A percentile compares a stretch with the other conserved stretches of the same genome.
Evolutionary conservation across 805 yeast species (phyloP).

Genomic region (Lipomyces starkeyi): DNA sequence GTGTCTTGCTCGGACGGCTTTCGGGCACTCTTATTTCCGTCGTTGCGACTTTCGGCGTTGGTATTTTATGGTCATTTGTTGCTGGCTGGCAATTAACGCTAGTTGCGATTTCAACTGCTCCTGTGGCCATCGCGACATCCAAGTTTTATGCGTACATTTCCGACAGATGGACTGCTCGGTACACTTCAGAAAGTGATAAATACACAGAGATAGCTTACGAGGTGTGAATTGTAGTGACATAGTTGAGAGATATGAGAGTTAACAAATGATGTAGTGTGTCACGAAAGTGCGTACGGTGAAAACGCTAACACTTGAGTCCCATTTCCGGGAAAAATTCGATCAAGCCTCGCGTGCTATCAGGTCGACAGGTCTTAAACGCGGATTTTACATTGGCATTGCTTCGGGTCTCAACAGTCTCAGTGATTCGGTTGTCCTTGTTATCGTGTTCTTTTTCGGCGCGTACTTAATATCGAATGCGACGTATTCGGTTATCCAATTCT

Average conservation of each 20-base stretch:
- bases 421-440: slow-evolving; percentile 57
- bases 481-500: slow-evolving; percentile 62
- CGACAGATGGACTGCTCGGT: slow-evolving; percentile 61
- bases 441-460: slow-evolving; percentile 81
- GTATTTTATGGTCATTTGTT: slow-evolving; percentile 76
- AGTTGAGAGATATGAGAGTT: not conserved
- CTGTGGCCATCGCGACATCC: slow-evolving; percentile 62
- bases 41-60: slow-evolving; percentile 59
- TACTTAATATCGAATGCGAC: slow-evolving; percentile 63
- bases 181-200: slow-evolving; percentile 61
- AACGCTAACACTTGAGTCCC: slow-evolving; percentile 57
- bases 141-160: slow-evolving; percentile 58
- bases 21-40: slow-evolving; percentile 61
- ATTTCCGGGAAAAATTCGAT: slow-evolving; percentile 54
- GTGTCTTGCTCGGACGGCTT: slow-evolving; percentile 68
- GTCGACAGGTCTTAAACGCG: slow-evolving; percentile 39
- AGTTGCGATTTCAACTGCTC: slow-evolving; percentile 79
- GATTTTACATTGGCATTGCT: slow-evolving; percentile 33
- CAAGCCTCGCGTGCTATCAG: slow-evolving; percentile 14
- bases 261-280: slow-evolving; percentile 12
- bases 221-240: slow-evolving; percentile 4
- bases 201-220: slow-evolving; percentile 57
- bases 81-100: slow-evolving; percentile 87
- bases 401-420: slow-evolving; percentile 53
- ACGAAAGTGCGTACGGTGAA: slow-evolving; percentile 63